Evolutionary conservation across 2,329 filamentous ascomycete genomes (phyloP), one percentile per base, ranked within the genome.

Genomic region (Chaetomium globosum): DNA sequence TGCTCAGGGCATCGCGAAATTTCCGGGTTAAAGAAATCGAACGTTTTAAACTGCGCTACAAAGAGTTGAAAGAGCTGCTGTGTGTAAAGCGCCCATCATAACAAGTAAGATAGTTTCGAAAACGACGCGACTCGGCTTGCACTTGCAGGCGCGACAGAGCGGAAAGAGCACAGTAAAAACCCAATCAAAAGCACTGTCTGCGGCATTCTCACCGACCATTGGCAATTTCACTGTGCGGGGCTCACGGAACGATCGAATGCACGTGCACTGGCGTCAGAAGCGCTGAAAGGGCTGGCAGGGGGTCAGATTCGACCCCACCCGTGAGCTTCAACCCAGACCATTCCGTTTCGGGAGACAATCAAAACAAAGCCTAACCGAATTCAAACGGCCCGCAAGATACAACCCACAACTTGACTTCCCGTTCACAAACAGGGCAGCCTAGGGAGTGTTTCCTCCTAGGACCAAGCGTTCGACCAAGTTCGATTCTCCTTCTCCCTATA

Each of bases 321-420:
- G 13, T 23, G 16, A 55, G 55, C 65, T 59, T 54, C 64, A 68
- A 26, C 5, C 65, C 52, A 54, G 28, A 65, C 70, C 65, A 69
- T 67, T 68, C 70, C 71, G 1, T n/a, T 70, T 72, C 61, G 19
- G 71, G 71, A 65, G 56, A 52, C 53, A 68, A 72, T 71, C 70
- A 72, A 72, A 72, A 71, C 70, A 72, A 71, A 68, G 62, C 61
- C 67, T 67, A 67, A 30, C 67, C 66, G 16, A 53, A 63, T 67
- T 31, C 39, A 67, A 65, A 52, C 58, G 59, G 60, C 59, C 64
- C 56, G 28, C 43, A 48, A 16, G 51, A 56, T 46, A 65, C 63
- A 65, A 64, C 69, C 68, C 69, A 71, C 71, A 71, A 69, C 65
- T 69, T 51, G 49, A 54, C 58, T 59, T 62, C 49, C 52, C n/a